phyloP scores from a whole-genome alignment of 306 rosid genomes.

The Castanopsis chinensis region DNA sequence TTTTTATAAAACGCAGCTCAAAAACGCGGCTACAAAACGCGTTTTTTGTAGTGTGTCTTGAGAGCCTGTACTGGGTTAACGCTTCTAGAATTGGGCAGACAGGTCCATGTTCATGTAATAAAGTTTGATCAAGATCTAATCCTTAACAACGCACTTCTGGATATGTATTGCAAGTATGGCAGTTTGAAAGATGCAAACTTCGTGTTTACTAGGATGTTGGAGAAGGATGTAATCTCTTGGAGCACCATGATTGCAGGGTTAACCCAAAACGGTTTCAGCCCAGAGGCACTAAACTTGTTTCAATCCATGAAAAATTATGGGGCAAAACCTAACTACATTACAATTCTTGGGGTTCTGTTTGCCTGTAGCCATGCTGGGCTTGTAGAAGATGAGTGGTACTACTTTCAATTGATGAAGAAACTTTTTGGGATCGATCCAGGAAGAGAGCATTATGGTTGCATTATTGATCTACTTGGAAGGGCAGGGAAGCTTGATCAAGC shows the following conservation, averaged over 20 bases:
- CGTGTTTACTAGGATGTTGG: conserved; percentile 52
- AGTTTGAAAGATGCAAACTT: conserved; percentile 68
- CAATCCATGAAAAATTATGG: conserved; percentile 62
- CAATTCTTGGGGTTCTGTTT: conserved; percentile 84
- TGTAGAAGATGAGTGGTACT: conserved; percentile 64
- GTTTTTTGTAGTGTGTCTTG: too few species aligned
- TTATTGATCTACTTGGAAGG: conserved; percentile 93
- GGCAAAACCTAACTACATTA: conserved; percentile 67
- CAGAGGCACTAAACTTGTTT: conserved; percentile 65
- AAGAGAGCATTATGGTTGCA: conserved; percentile 82
- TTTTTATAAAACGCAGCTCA: too few species aligned
- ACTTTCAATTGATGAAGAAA: conserved; percentile 72
- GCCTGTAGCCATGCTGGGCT: conserved; percentile 95
- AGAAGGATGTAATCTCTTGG: conserved; percentile 88
- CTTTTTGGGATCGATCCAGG: conserved; percentile 66
- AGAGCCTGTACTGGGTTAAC: conserved; percentile 75
- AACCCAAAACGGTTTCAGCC: conserved; percentile 85
- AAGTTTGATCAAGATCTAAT: conserved; percentile 77
- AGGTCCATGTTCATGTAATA: conserved; percentile 66
- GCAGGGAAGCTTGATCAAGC: conserved; percentile 80
- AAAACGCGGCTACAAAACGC: too few species aligned
- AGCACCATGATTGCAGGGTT: conserved; percentile 90
- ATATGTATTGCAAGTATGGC: conserved; percentile 92
- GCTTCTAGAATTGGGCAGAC: conserved; percentile 79
- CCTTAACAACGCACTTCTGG: conserved; percentile 80